phyloP scores from a whole-genome alignment of 192 early-diverging fungal genomes.

The Coemansia sp. region DNA sequence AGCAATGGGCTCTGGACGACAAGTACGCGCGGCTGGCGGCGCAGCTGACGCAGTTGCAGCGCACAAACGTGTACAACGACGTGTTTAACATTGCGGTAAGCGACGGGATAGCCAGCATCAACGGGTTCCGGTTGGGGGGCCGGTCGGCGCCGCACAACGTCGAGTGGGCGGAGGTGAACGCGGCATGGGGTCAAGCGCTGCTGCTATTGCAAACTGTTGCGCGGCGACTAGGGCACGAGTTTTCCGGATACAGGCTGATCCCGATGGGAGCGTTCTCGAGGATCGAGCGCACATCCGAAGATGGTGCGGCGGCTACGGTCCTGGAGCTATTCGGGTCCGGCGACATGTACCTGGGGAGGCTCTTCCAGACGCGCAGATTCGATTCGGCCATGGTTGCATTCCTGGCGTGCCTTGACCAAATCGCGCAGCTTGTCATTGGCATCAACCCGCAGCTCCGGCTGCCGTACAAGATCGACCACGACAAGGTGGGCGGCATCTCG shows the following conservation, averaged over 20 bases:
- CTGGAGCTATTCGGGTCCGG: conserved; percentile 86
- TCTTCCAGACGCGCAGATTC: conserved; percentile 83
- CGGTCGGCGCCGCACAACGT: conserved; percentile 74
- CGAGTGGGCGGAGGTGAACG: conserved; percentile 97
- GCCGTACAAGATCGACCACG: conserved; percentile 88
- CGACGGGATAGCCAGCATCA: conserved; percentile 89
- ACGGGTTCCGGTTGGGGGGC: conserved; percentile 84
- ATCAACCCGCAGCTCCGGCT: conserved; percentile 72
- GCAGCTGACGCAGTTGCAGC: conserved; percentile 81
- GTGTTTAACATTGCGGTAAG: conserved; percentile 85
- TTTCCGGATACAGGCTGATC: conserved; percentile 79
- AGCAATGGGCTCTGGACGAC: conserved; percentile 76
- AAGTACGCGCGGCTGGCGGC: conserved; percentile 72
- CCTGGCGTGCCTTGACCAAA: conserved; percentile 84
- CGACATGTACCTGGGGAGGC: conserved; percentile 70
- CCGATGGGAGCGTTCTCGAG: conserved; percentile 91
- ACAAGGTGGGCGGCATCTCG: conserved; percentile 80
- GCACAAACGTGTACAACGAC: conserved; percentile 95
- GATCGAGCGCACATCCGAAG: conserved; percentile 80
- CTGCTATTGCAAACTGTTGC: conserved; percentile 86
- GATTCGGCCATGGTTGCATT: conserved; percentile 87
- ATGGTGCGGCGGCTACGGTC: conserved; percentile 57
- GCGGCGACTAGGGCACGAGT: conserved; percentile 77
- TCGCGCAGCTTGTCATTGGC: conserved; percentile 77
- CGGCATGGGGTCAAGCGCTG: conserved; percentile 88